Evolutionary conservation across 2,329 filamentous ascomycete genomes (phyloP).

Genomic region (Colletotrichum theobromicola): DNA sequence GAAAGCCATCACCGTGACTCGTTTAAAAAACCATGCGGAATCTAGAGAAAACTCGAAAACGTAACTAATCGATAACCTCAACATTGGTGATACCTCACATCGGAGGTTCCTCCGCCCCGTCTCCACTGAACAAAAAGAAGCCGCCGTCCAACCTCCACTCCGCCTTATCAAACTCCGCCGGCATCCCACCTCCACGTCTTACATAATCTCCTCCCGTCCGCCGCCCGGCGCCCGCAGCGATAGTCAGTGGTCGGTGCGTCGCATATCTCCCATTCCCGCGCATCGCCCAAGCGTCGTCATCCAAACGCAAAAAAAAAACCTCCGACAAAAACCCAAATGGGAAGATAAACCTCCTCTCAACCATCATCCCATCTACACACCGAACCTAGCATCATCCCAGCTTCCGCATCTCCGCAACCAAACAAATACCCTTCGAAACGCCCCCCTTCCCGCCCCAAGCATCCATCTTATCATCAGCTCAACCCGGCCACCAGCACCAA

Average conservation of each 20-base stretch:
- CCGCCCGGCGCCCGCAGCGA: not conserved
- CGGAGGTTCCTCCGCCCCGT: not conserved
- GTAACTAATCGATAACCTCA: not conserved
- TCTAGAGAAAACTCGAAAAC: too few species aligned
- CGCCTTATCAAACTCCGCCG: not conserved
- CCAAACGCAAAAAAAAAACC: not conserved
- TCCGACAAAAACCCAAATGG: not conserved
- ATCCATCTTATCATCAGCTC: not conserved
- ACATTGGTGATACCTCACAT: not conserved
- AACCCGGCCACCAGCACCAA: not conserved
- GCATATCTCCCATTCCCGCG: not conserved
- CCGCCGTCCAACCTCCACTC: not conserved
- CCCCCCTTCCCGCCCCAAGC: not conserved
- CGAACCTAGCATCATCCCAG: not conserved
- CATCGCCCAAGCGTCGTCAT: not conserved
- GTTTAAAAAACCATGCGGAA: too few species aligned
- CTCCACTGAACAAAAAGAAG: not conserved
- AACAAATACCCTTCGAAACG: not conserved
- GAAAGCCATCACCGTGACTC: too few species aligned
- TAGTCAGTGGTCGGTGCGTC: not conserved
- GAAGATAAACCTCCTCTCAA: not conserved
- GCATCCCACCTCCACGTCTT: not conserved
- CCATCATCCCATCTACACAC: not conserved
- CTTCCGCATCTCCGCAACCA: not conserved
- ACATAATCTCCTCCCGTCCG: not conserved